These are phyloP conservation scores for Fistulinella staudtii DNA, from an alignment of 1,284 basidiomycete genomes.

Conservation along the genomic window DNA sequence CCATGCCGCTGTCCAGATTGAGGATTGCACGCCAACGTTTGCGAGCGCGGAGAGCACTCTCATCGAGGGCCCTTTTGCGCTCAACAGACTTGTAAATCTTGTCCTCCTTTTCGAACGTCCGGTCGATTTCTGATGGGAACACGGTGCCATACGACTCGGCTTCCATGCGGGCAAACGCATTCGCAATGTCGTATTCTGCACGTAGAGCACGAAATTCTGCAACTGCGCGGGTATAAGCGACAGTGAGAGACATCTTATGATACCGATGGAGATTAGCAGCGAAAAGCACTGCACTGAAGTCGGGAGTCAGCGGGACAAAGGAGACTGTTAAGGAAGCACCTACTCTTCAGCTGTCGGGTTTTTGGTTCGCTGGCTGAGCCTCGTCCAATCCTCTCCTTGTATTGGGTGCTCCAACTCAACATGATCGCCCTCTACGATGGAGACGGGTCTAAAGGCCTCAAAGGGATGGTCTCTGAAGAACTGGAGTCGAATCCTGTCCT, in stretches of 20 bases:
- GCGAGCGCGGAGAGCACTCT: constrained; percentile 56
- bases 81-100: constrained; percentile 57
- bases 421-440: constrained; percentile 67
- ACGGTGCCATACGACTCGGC: constrained; percentile 75
- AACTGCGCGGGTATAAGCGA: constrained; percentile 80
- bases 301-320: constrained; percentile 6
- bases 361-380: constrained; percentile 72
- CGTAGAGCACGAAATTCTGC: constrained; percentile 84
- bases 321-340: constrained; percentile 32
- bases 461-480: constrained; percentile 98
- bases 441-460: constrained; percentile 83
- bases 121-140: constrained; percentile 63
- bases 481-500: constrained; percentile 83
- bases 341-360: constrained; percentile 92
- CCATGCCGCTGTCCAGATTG: constrained; percentile 40
- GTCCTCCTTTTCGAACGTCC: constrained; percentile 60
- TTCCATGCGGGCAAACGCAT: constrained; percentile 74
- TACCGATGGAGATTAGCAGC: constrained; percentile 72
- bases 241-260: constrained; percentile 64
- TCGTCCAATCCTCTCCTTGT: constrained; percentile 64
- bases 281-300: constrained; percentile 73
- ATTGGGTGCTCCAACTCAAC: constrained; percentile 57
- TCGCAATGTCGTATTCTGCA: constrained; percentile 79
- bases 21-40: constrained; percentile 75
- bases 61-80: constrained; percentile 51